Base-by-base conservation (phyloP, 805 yeast genomes). In the Saccharomyces kudriavzevii region DNA sequence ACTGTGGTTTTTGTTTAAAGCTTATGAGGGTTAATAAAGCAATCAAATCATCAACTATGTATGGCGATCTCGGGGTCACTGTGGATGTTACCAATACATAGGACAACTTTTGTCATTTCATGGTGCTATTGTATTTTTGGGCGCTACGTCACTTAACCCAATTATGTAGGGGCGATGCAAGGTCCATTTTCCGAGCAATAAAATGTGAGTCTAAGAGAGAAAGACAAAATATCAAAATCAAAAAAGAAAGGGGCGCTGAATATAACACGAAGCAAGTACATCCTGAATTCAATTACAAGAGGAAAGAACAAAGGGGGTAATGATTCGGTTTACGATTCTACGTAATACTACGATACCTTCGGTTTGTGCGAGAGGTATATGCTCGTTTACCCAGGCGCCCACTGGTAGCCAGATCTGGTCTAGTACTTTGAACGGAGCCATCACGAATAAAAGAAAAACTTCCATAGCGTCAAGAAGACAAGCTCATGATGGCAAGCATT, bases 401-500 rank as follows among this genome's bases (percentile, higher is more conserved):
- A 35, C 43, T 13, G 4, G 24, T 17, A 17, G 43, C 6, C 43
- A 17, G 2, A 17, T 35, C 8, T 8, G 43, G 40, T 47, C 26
- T n/a, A 47, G n/a, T 47, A 47, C 30, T 27, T 29, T 47, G 43
- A 35, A 35, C 10, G 6, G 22, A 4, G 11, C 24, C 22, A 17
- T 20, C 17, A 20, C 22, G 17, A 35, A 13, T 35, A 35, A 17
- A 45, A 22, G n/a, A 14, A 13, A 5, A 27, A 8, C n/a, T 26
- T 28, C n/a, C n/a, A 28, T 13, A 31, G 27, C 13, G n/a, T 4
- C 48, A n/a, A 27, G 17, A 3, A 35, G 43, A 6, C 43, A 35
- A n/a, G 43, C 17, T 9, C 43, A 35, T 30, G 56, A 59, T 54
- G 5, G 55, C 1, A 65, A 61, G 25, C 68, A 66, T 52, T 65